Evolutionary conservation across 495 filamentous ascomycete genomes (phyloP), one percentile per base, ranked within the genome.

Genomic region (Neurospora pannonica): DNA sequence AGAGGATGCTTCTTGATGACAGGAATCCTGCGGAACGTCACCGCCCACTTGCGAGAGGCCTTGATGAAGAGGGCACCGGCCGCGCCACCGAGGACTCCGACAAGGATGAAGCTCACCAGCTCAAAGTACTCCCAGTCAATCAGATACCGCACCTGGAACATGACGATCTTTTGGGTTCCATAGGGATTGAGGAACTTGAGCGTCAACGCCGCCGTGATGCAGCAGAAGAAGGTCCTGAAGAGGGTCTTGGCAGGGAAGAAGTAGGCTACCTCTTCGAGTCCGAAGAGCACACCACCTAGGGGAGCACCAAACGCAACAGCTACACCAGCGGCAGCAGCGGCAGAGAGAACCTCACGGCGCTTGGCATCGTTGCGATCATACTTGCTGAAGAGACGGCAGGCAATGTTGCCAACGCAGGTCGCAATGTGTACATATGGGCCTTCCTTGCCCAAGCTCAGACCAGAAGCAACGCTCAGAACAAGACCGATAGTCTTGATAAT

Each of bases 241-340:
- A 99, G 89, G 3, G 95, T 98, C 83, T 99, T 98, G n/a, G 96
- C 93, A 5, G 95, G 96, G 82, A 98, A 98, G 80, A 97, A 99
- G 81, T 99, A 99, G 81, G 92, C 88, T 36, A 97, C 94, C 86
- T 98, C 95, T 82, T 98, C 95, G 34, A 98, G 83, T 72, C 94
- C 94, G 81, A 98, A 98, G 9, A 98, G 87, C 17, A 98, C 95
- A 43, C 95, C 95, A 11, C 94, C 93, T 71, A 98, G 91, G 13
- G 95, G 95, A 2, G 95, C 94, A 36, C 95, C 95, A 81, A 98
- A 98, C 28, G 95, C 95, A 21, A 98, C 95, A 19, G 94, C 94
- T 38, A 98, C 95, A 76, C 95, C 95, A 71, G 93, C 94, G 6
- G 95, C 95, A 6, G 95, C 95, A 71, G 93, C 94, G 3, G 95